phyloP scores from a whole-genome alignment of 169 alveolate genomes.

The Plasmodium inui region DNA sequence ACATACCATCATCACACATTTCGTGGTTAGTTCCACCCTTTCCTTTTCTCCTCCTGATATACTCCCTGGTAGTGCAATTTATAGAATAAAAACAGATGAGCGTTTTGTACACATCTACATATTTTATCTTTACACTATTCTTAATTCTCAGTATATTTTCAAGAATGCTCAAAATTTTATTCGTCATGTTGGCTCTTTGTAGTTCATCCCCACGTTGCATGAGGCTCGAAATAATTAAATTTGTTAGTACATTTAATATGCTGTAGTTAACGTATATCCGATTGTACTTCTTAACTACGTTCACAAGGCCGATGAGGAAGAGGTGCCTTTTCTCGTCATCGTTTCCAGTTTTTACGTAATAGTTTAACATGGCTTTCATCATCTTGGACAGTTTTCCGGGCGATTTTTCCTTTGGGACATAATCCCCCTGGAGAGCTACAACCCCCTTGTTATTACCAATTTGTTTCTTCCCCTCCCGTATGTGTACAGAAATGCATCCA shows the following conservation, averaged over 20 bases:
- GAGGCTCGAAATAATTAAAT: conserved; percentile 24
- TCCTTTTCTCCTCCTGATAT: background rate
- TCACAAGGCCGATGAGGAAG: conserved; percentile 11
- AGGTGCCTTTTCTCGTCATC: background rate
- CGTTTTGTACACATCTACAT: conserved; percentile 27
- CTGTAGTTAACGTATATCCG: background rate
- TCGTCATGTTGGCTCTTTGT: background rate
- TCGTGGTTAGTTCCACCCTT: background rate
- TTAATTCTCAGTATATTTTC: conserved; percentile 38
- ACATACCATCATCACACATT: background rate
- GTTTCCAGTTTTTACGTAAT: conserved; percentile 14
- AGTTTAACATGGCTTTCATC: background rate
- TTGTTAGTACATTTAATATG: conserved; percentile 9
- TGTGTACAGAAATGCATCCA: background rate
- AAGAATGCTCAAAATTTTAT: conserved; percentile 27
- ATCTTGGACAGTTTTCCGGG: background rate
- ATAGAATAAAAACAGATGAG: conserved; percentile 14
- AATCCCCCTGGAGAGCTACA: background rate
- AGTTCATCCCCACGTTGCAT: background rate
- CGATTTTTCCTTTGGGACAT: background rate
- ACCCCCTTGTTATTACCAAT: background rate
- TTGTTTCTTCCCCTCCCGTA: background rate
- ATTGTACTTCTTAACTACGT: conserved; percentile 44
- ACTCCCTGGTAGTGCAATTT: background rate
- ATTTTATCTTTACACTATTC: conserved; percentile 31